phyloP scores from a whole-genome alignment of 306 rosid genomes.

The Malus orientalis region DNA sequence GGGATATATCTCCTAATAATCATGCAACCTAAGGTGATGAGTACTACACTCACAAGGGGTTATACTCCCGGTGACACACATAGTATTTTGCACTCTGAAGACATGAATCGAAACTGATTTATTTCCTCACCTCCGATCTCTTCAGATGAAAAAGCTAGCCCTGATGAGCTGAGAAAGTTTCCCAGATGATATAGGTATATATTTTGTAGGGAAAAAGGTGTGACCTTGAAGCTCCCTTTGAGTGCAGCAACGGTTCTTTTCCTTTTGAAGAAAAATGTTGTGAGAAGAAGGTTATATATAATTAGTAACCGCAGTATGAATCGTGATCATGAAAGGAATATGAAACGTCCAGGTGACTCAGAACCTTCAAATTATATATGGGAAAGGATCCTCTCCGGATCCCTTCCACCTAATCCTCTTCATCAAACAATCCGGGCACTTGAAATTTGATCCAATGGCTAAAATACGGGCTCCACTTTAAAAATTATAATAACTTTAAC shows the following conservation, averaged over 20 bases:
- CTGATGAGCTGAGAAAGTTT: not conserved
- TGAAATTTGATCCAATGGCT: fast-evolving
- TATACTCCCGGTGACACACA: not conserved
- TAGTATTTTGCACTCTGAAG: not conserved
- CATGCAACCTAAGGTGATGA: too few relatives aligned
- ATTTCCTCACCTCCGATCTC: not conserved
- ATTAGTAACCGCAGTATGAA: slow-evolving; percentile 13
- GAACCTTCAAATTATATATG: not conserved
- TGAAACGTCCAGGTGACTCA: slow-evolving; percentile 30
- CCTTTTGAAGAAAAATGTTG: slow-evolving; percentile 16
- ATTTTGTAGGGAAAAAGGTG: not conserved
- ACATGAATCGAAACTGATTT: not conserved
- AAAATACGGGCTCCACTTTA: too few relatives aligned
- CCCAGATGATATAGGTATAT: not conserved
- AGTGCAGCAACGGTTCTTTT: slow-evolving; percentile 24
- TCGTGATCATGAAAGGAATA: slow-evolving; percentile 23
- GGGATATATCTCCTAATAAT: not conserved
- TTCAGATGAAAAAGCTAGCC: not conserved
- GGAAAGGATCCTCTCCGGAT: too few relatives aligned
- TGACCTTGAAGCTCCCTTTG: slow-evolving; percentile 4
- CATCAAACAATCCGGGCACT: too few relatives aligned
- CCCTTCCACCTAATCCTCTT: too few relatives aligned
- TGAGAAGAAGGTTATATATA: slow-evolving; percentile 11
- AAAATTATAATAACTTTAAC: too few relatives aligned
- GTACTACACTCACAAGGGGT: not conserved